A percentile compares a stretch with the other conserved stretches of the same genome.
Conservation (phyloP, 2,329 filamentous ascomycete genomes). For the Trichoderma endophyticum region DNA sequence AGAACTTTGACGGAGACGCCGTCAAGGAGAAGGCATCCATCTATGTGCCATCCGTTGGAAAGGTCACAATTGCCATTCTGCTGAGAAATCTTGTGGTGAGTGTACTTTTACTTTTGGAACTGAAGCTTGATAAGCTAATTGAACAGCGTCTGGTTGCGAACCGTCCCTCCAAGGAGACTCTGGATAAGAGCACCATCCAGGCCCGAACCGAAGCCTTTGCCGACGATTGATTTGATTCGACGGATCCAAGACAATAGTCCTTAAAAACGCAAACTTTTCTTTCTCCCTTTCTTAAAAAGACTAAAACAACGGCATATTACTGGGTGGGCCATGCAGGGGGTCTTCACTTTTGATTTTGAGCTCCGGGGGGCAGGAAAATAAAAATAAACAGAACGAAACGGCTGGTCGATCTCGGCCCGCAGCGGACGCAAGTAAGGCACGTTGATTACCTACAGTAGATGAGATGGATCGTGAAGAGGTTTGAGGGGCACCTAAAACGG, state of each 20-base stretch:
- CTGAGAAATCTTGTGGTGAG: conserved; percentile 83
- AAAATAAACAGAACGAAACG: not conserved
- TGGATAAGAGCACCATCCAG: conserved; percentile 34
- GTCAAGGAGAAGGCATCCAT: conserved; percentile 96
- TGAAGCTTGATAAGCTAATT: conserved; percentile 25
- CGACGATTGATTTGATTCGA: conserved; percentile 27
- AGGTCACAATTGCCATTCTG: conserved; percentile 92
- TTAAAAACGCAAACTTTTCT: not conserved
- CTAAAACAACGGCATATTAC: not conserved
- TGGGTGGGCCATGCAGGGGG: not conserved
- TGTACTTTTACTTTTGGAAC: not conserved
- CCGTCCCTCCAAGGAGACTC: conserved; percentile 39
- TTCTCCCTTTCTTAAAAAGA: not conserved
- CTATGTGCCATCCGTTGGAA: conserved; percentile 94
- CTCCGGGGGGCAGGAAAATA: not conserved
- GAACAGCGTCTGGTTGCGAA: conserved; percentile 52
- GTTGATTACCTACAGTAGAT: not conserved
- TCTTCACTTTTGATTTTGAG: not conserved
- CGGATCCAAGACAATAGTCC: not conserved
- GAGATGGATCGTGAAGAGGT: not conserved
- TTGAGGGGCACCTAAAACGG: not conserved
- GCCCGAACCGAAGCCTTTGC: conserved; percentile 43
- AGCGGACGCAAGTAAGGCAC: not conserved
- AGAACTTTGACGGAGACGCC: conserved; percentile 81
- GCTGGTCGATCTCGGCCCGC: not conserved